phyloP scores from a whole-genome alignment of 2,329 filamentous ascomycete species.

The Xylariaceae sp. region DNA sequence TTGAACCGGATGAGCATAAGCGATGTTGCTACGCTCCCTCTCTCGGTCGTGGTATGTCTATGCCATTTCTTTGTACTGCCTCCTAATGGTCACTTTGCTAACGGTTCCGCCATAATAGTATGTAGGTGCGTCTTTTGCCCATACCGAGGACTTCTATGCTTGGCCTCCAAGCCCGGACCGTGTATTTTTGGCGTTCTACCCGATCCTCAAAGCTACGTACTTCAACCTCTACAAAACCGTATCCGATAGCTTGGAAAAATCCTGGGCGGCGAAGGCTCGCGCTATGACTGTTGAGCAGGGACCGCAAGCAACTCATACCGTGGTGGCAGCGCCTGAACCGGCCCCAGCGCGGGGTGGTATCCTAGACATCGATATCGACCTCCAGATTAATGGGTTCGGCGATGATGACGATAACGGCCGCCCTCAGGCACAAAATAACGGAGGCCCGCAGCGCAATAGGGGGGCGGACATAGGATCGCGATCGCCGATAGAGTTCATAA shows the following conservation, averaged over 20 bases:
- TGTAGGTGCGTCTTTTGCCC: conserved; percentile 35
- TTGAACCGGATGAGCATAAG: conserved; percentile 60
- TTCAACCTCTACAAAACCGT: conserved; percentile 43
- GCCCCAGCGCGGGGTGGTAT: conserved; percentile 16
- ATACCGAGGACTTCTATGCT: conserved; percentile 40
- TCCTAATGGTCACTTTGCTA: not conserved
- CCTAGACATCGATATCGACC: conserved; percentile 26
- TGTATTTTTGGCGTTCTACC: conserved; percentile 43
- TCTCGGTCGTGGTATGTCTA: conserved; percentile 31
- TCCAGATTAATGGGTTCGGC: conserved; percentile 20
- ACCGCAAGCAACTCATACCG: conserved; percentile 7
- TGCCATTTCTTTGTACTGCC: conserved; percentile 6
- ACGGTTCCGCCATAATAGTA: conserved; percentile 36
- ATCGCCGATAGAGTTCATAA: conserved; percentile 41
- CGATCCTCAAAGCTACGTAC: conserved; percentile 39
- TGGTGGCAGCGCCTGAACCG: conserved; percentile 11
- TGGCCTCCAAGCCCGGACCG: conserved; percentile 53
- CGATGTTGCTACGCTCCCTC: conserved; percentile 41
- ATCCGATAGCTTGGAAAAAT: conserved; percentile 43
- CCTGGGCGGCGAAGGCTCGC: conserved; percentile 40
- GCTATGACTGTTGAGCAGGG: conserved; percentile 28
- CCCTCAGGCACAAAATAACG: conserved; percentile 23
- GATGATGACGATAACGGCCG: conserved; percentile 17
- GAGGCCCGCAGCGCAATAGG: conserved; percentile 17
- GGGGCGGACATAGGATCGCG: conserved; percentile 9